Conservation (phyloP, 1,284 basidiomycete genomes). For the Apiotrichum gamsii region DNA sequence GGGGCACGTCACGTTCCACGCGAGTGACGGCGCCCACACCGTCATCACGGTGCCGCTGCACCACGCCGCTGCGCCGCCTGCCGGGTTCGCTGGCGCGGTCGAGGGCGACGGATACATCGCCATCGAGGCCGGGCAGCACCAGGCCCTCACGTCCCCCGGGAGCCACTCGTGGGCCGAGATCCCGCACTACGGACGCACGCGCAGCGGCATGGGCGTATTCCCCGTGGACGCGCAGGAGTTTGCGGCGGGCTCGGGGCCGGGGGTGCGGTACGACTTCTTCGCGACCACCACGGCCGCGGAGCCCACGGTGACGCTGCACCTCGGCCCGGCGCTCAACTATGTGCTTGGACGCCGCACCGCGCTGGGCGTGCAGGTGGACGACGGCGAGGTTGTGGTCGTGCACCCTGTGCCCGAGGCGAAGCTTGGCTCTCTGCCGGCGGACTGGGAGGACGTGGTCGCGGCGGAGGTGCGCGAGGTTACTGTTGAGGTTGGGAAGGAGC, state of each 20-base stretch:
- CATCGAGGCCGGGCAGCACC: slow-evolving; percentile 59
- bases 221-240: slow-evolving; percentile 57
- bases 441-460: slow-evolving; percentile 28
- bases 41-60: slow-evolving; percentile 47
- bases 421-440: slow-evolving; percentile 51
- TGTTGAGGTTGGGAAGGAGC: not conserved
- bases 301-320: slow-evolving; percentile 51
- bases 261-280: slow-evolving; percentile 61
- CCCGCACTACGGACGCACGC: slow-evolving; percentile 52
- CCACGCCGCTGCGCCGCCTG: slow-evolving; percentile 23
- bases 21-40: slow-evolving; percentile 42
- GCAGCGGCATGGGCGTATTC: slow-evolving; percentile 55
- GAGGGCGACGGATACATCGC: slow-evolving; percentile 59
- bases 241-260: slow-evolving; percentile 57
- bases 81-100: slow-evolving; percentile 58
- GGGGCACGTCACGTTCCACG: slow-evolving; percentile 50
- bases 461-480: slow-evolving; percentile 19
- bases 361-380: slow-evolving; percentile 56
- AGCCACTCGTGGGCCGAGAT: slow-evolving; percentile 57
- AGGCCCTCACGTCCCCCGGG: slow-evolving; percentile 37
- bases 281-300: slow-evolving; percentile 53
- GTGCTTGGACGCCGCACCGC: slow-evolving; percentile 52
- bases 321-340: slow-evolving; percentile 58
- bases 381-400: slow-evolving; percentile 45
- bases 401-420: slow-evolving; percentile 54